Evolutionary conservation across 371 early-diverging fungal species (phyloP), one percentile per base, ranked within the genome.

Genomic region (Rhizopus stolonifer): DNA sequence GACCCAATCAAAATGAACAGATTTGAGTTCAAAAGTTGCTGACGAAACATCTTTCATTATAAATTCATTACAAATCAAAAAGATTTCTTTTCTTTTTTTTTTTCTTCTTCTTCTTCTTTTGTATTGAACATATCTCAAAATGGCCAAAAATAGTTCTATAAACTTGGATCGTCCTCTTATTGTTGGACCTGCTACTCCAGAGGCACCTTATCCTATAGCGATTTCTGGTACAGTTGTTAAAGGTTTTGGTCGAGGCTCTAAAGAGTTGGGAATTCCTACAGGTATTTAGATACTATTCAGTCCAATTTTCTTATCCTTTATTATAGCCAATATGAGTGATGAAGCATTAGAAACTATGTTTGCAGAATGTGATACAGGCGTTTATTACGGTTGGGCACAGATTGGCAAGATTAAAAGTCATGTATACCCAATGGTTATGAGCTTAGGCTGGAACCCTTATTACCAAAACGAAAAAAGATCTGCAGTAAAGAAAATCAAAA

Each of bases 401-500:
- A 83, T 97, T 13, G 77, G 70, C 10, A 67, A 63, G 52, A 69
- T 61, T 15, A 51, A 66, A 48, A 52, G 65, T 9, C 58, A 60
- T 14, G 89, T 96, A 18, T 85, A 85, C 59, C 95, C 95, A 8
- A 97, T 98, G 98, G 98, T 96, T 26, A 95, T 96, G 95, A 93
- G 94, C 58, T 84, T 93, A 44, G 99, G 99, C 17, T 99, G 98
- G 98, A 99, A 99, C 68, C 98, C 98, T 21, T 97, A 83, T 69
- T 99, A 94, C 69, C 90, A 98, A 58, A 98, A 98, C 73, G 92
- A 95, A 68, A 92, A 94, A 74, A 83, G 87, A 43, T 93, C 95
- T 18, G 96, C 94, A 42, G 90, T 89, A 77, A 65, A 15, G 18
- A 19, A 9, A 14, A 17, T 31, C 13, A 39, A 5, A 0, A 24